Evolutionary conservation across 176 grass and related monocot genomes (phyloP), one percentile per base, ranked within the genome.

Genomic region (Urochloa ruziziensis): DNA sequence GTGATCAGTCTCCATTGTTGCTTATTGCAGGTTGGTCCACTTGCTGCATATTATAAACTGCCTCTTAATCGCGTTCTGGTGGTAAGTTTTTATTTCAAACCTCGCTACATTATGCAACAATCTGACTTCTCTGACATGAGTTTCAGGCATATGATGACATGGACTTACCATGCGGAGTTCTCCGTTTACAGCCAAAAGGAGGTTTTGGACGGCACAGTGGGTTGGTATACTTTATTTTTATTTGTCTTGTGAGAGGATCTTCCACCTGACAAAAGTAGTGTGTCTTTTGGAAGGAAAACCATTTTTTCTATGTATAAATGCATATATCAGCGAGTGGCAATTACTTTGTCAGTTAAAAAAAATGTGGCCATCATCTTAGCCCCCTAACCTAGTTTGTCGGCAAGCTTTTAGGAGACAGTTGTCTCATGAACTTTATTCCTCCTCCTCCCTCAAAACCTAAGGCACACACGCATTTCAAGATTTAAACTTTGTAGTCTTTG

Each of bases 1-100:
- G n/a, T 77, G 68, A 75, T 25, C 16, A 43, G 29, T 54, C 8
- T 61, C 7, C 29, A 35, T 24, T 73, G 82, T 64, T 11, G 28
- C 74, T 94, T 25, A 47, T 92, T 88, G 75, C 77, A 94, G 95
- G 88, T 77, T 71, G 95, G 92, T 9, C 84, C 86, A 44, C 92
- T 94, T 75, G 95, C 95, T 88, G 88, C 95, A 57, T 94, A 98
- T 74, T 98, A 94, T 85, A 93, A 94, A 73, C 61, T 98, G 49
- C 92, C 92, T 34, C 88, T 98, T 54, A 88, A 93, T 52, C 88
- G 89, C 33, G 84, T 94, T 54, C 68, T 97, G 62, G 92, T 93
- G 90, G 92, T 97, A 91, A 39, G 15, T 24, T 9, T 86, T 84
- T 73, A 2, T 37, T 86, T 59, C 49, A 27, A 87, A 78, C 36